Conservation (phyloP, 2,329 filamentous ascomycete genomes). For the Lasiodiplodia citricola region DNA sequence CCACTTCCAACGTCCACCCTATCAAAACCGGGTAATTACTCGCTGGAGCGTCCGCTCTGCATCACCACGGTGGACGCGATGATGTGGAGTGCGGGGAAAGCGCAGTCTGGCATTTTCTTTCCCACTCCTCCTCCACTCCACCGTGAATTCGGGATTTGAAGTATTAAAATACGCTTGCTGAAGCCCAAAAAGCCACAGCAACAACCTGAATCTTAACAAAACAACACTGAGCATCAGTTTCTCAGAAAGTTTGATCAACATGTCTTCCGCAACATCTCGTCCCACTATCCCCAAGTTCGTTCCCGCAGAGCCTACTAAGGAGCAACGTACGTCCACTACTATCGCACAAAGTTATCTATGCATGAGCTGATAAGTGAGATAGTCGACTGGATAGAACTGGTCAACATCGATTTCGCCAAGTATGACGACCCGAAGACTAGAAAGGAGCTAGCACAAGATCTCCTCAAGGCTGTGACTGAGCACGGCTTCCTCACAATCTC, state of each 20-base stretch:
- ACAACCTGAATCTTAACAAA: not conserved
- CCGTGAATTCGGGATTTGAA: too few species aligned
- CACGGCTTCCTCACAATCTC: slow-evolving; percentile 15
- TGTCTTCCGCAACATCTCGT: not conserved
- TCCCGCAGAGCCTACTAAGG: not conserved
- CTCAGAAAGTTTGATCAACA: not conserved
- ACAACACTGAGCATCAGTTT: not conserved
- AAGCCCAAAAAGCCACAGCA: not conserved
- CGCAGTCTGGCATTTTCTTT: not conserved
- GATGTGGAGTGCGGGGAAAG: not conserved
- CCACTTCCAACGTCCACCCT: not conserved
- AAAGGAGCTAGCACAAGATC: slow-evolving; percentile 6
- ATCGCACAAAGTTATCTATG: not conserved
- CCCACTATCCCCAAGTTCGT: not conserved
- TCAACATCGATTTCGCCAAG: slow-evolving; percentile 14
- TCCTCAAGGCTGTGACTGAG: slow-evolving; percentile 4
- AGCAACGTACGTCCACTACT: not conserved
- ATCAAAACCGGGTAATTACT: not conserved
- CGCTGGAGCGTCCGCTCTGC: slow-evolving; percentile 1
- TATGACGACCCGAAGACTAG: not conserved
- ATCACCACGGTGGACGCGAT: not conserved
- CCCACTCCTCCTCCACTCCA: not conserved
- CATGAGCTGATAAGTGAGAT: not conserved
- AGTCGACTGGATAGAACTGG: slow-evolving; percentile 14
- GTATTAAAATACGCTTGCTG: too few species aligned